Base-by-base conservation (phyloP, 106 monocot species). In the Platanthera zijinensis region DNA sequence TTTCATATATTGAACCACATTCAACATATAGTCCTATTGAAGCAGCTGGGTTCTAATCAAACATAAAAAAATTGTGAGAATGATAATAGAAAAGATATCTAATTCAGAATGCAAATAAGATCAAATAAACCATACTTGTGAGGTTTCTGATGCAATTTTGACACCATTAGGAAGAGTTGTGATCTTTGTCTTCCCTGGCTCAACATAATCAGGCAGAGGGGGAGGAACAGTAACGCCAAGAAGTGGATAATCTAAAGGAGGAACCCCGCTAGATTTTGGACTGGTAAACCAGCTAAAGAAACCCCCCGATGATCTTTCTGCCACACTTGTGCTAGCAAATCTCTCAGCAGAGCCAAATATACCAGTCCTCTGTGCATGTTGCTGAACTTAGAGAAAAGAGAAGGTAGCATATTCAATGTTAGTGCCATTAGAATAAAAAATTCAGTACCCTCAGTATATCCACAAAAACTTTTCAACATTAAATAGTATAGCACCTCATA, bases 1-100 rank as follows among this genome's bases (percentile, higher is more conserved):
- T 87, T 79, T 95, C 95, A 80, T 92, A 95, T 49, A 92, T 79
- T 68, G 95, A 95, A 83, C 95, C 95, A 81, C 87, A 86, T 50
- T 95, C 89, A 70, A 92, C 81, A 81, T 91, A 95, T 1, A 95
- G 77, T 45, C 91, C 95, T 10, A 95, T 83, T 4, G 91, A 95
- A 22, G 91, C 89, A 57, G 80, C 89, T 74, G 95, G 89, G 62
- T 73, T 82, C 95, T 95, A 68, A 75, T 52, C 21, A 72, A 50
- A 9, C 49, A 70, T 32, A 56, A 66, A 48, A 69, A 78, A 7
- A 9, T 50, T 57, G 51, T 64, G 13, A 75, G 19, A n/a, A 18
- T 51, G 4, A 71, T 80, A 32, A 72, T 62, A 68, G 50, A 59
- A 51, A 45, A 79, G 9, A 30, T 12, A 56, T 2, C 3, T 15